Evolutionary conservation across 2,329 filamentous ascomycete species (phyloP).

Genomic region (Aotearoamyces nothofagi): DNA sequence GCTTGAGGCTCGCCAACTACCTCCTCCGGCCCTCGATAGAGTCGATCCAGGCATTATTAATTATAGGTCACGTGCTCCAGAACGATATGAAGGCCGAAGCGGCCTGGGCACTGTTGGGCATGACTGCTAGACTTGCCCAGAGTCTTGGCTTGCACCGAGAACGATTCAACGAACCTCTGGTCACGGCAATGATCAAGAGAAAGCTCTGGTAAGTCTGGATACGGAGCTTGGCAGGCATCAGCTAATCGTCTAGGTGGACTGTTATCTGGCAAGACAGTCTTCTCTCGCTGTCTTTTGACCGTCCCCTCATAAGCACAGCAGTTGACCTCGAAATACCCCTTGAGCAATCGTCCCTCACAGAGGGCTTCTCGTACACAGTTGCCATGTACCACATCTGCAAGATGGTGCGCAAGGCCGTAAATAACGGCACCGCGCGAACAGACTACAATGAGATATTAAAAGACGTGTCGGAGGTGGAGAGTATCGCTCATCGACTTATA

Average conservation of each 20-base stretch:
- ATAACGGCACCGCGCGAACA: conserved; percentile 16
- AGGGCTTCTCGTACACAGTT: conserved; percentile 43
- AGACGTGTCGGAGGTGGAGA: conserved; percentile 33
- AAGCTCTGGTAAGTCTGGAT: conserved; percentile 15
- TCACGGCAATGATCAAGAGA: conserved; percentile 13
- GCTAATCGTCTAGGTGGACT: conserved; percentile 30
- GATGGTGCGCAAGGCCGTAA: conserved; percentile 32
- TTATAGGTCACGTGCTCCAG: conserved; percentile 46
- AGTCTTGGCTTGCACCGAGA: conserved; percentile 41
- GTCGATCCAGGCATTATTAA: conserved; percentile 47
- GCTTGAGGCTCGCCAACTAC: conserved; percentile 47
- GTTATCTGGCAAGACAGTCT: conserved; percentile 53
- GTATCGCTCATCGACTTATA: conserved; percentile 29
- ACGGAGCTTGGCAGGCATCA: neutral
- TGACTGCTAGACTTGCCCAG: conserved; percentile 50
- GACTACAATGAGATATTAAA: conserved; percentile 33
- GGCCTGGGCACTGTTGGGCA: conserved; percentile 48
- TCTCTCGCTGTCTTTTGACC: conserved; percentile 49
- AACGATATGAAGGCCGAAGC: conserved; percentile 59
- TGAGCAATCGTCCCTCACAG: conserved; percentile 34
- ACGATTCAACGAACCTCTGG: conserved; percentile 16
- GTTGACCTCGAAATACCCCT: conserved; percentile 29
- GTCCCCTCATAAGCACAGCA: conserved; percentile 43
- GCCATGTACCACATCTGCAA: conserved; percentile 50
- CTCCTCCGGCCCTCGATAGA: conserved; percentile 47